phyloP scores from a whole-genome alignment of 140 eudicot species.

The Oenanthe javanica region DNA sequence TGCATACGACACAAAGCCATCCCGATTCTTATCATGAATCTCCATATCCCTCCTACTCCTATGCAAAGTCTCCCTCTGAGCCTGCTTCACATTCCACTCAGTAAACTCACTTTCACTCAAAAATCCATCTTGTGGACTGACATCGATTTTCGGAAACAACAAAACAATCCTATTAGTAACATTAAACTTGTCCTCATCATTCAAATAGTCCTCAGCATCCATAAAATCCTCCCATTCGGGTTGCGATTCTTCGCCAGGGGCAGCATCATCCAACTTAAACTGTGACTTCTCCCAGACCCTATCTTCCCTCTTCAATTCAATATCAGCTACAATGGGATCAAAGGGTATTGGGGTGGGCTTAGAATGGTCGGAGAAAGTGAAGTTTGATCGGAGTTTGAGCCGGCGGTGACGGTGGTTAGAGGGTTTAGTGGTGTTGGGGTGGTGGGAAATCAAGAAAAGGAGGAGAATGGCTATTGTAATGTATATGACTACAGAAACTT shows the following conservation, averaged over 20 bases:
- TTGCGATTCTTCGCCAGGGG: constrained; percentile 53
- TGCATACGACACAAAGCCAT: constrained; percentile 53
- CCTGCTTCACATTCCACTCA: constrained; percentile 66
- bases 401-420: constrained; percentile 62
- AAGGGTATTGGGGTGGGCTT: constrained; percentile 45
- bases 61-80: constrained; percentile 66
- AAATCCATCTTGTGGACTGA: constrained; percentile 62
- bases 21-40: constrained; percentile 77
- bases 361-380: constrained; percentile 31
- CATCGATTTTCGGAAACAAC: constrained; percentile 78
- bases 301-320: constrained; percentile 80
- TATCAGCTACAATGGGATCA: constrained; percentile 85
- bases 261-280: constrained; percentile 26
- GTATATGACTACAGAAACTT: constrained; percentile 64
- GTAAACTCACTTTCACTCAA: constrained; percentile 62
- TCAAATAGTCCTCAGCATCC: constrained; percentile 88
- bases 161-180: constrained; percentile 55
- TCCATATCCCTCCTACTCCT: constrained; percentile 87
- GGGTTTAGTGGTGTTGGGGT: constrained; percentile 31
- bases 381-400: constrained; percentile 82
- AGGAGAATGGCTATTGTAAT: constrained; percentile 54
- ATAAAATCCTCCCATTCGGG: constrained; percentile 96
- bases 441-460: constrained; percentile 59
- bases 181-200: constrained; percentile 92
- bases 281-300: constrained; percentile 60